Percentiles rank a stretch among this genome's conserved stretches.
phyloP scores from a whole-genome alignment of 129 eudicot species.

The Tagetes erecta region DNA sequence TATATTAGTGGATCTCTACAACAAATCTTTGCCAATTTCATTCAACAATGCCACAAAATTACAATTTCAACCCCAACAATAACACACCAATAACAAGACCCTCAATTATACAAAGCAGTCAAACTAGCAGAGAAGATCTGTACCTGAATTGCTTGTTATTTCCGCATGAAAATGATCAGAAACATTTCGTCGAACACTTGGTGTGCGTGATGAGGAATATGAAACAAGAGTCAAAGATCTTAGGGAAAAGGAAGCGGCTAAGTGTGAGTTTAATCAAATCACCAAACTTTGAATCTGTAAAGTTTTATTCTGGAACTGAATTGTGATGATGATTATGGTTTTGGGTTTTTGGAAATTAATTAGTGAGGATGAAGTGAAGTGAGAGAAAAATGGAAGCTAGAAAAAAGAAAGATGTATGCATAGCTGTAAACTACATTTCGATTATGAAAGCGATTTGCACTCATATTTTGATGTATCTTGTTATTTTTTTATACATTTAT shows the following conservation, averaged over 20 bases:
- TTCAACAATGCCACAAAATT: conserved; percentile 12
- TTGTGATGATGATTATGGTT: neutral
- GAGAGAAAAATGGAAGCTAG: conserved; percentile 22
- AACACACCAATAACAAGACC: neutral
- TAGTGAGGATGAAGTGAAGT: conserved; percentile 22
- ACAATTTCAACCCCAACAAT: neutral
- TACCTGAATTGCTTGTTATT: conserved; percentile 6
- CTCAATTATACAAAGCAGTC: neutral
- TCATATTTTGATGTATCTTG: neutral
- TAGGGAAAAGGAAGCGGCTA: conserved; percentile 29
- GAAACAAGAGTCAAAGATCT: neutral
- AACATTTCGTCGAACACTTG: conserved; percentile 21
- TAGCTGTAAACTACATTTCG: conserved; percentile 28
- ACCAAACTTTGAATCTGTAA: neutral
- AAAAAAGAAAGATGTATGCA: neutral
- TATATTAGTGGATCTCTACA: conserved; percentile 19
- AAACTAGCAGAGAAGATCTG: conserved; percentile 5
- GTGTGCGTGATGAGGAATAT: conserved; percentile 17
- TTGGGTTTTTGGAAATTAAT: neutral
- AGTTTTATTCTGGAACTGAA: conserved; percentile 28
- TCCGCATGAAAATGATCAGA: neutral
- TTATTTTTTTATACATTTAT: too few relatives aligned
- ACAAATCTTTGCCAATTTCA: neutral
- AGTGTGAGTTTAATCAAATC: conserved; percentile 19
- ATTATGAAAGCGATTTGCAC: conserved; percentile 38